phyloP scores from a whole-genome alignment of 306 rosid genomes.

The Cicer judaicum region DNA sequence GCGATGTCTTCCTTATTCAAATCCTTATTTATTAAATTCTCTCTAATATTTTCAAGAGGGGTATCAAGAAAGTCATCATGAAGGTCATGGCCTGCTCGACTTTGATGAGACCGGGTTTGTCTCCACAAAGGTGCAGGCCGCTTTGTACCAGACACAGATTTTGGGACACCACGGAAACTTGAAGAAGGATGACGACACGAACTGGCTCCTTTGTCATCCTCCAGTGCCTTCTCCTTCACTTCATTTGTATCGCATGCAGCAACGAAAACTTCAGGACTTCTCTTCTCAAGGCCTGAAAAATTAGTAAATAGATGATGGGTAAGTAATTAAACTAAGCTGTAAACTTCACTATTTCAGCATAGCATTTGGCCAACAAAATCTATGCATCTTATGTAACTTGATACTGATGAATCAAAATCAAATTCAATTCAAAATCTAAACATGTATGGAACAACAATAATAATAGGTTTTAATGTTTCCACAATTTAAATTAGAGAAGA shows the following conservation, averaged over 20 bases:
- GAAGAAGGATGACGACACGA: slow-evolving; percentile 50
- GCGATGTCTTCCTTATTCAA: slow-evolving; percentile 48
- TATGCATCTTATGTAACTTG: slow-evolving; percentile 16
- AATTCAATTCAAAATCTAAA: background rate
- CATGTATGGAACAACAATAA: background rate
- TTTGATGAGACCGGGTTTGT: slow-evolving; percentile 74
- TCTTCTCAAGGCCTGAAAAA: slow-evolving; percentile 55
- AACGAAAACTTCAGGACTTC: slow-evolving; percentile 50
- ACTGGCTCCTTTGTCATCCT: slow-evolving; percentile 50
- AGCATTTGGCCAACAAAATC: slow-evolving; percentile 25
- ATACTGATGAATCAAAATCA: slow-evolving; percentile 13
- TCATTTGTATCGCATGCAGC: slow-evolving; percentile 43
- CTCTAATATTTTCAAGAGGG: slow-evolving; percentile 79
- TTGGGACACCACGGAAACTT: slow-evolving; percentile 43
- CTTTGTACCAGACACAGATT: slow-evolving; percentile 62
- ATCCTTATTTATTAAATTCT: slow-evolving; percentile 63
- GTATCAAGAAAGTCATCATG: slow-evolving; percentile 97
- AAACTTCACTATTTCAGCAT: slow-evolving; percentile 31
- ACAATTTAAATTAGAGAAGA: slow-evolving; percentile 1
- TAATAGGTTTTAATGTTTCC: background rate
- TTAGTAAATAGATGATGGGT: slow-evolving; percentile 30
- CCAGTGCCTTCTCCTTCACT: slow-evolving; percentile 51
- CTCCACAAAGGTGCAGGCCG: slow-evolving; percentile 82
- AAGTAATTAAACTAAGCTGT: slow-evolving; percentile 6
- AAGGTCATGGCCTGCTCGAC: slow-evolving; percentile 72